A percentile compares a stretch with the other conserved stretches of the same genome.
Conservation (phyloP, 1,284 basidiomycete species). For the Sporisorium scitamineum region DNA sequence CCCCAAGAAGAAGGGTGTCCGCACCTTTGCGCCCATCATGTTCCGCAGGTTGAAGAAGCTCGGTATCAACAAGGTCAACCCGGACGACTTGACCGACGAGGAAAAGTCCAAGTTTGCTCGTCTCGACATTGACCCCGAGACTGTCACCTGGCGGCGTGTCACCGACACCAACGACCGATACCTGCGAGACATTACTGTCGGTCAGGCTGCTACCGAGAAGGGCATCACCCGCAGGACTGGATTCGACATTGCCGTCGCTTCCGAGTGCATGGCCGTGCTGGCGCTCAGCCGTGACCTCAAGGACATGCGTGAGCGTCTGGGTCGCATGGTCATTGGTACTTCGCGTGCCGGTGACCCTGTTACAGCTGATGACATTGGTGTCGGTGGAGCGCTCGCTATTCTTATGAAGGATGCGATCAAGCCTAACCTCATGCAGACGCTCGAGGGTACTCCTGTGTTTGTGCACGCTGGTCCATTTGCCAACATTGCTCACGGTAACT, state of each 20-base stretch:
- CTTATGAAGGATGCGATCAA: constrained; percentile 99
- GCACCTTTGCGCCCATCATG: constrained; percentile 96
- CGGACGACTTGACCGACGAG: constrained; percentile 90
- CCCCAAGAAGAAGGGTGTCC: constrained; percentile 91
- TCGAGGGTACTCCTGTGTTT: constrained; percentile 98
- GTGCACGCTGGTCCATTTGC: constrained; percentile 99
- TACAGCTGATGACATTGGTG: constrained; percentile 96
- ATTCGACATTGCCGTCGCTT: constrained; percentile 97
- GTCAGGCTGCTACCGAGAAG: constrained; percentile 88
- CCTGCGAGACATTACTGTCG: constrained; percentile 92
- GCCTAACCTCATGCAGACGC: constrained; percentile 98
- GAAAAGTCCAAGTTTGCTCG: constrained; percentile 90
- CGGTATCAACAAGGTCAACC: constrained; percentile 93
- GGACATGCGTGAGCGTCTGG: constrained; percentile 91
- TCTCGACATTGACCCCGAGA: constrained; percentile 88
- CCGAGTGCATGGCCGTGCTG: constrained; percentile 97
- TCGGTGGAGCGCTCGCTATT: constrained; percentile 93
- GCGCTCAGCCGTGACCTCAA: constrained; percentile 87
- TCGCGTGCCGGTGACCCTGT: constrained; percentile 90
- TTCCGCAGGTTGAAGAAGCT: constrained; percentile 93
- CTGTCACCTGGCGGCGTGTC: constrained; percentile 97
- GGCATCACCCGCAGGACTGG: constrained; percentile 89
- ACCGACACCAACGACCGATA: constrained; percentile 97
- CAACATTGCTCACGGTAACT: constrained; percentile 99
- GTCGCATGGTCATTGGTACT: constrained; percentile 96